These are phyloP conservation scores for Aspergillus neotritici DNA, from an alignment of 2,329 filamentous ascomycete genomes.

Conservation along the genomic window DNA sequence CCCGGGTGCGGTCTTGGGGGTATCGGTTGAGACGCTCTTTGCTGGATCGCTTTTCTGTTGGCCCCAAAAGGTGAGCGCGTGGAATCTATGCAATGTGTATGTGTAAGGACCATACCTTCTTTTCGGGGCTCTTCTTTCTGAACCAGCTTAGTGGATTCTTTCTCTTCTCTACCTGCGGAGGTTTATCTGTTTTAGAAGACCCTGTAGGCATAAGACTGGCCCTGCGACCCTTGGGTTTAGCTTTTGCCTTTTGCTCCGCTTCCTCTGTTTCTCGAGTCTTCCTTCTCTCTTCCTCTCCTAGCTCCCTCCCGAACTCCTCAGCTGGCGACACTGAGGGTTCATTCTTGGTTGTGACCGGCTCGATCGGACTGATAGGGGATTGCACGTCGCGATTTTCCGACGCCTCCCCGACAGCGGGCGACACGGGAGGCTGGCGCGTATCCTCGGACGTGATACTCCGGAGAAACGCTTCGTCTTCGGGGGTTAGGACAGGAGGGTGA, in stretches of 20 bases:
- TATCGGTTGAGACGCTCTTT: constrained; percentile 5
- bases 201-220: constrained; percentile 12
- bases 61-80: too few species aligned
- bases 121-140: constrained; percentile 33
- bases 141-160: constrained; percentile 38
- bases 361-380: constrained; percentile 25
- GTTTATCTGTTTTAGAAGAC: constrained; percentile 14
- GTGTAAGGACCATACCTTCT: constrained; percentile 23
- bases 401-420: not conserved
- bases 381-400: constrained; percentile 4
- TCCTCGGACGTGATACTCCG: constrained; percentile 45
- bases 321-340: constrained; percentile 47
- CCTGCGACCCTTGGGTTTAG: not conserved
- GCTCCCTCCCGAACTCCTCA: constrained; percentile 34
- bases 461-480: constrained; percentile 57
- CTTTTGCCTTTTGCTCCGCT: not conserved
- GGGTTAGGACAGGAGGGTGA: constrained; percentile 47
- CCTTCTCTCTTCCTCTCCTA: constrained; percentile 27
- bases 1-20: constrained; percentile 2
- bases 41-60: constrained; percentile 1
- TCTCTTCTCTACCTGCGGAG: constrained; percentile 20
- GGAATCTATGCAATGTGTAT: too few species aligned
- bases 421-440: constrained; percentile 18
- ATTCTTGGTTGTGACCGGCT: constrained; percentile 42
- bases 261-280: constrained; percentile 26